These are phyloP conservation scores for Pharus latifolius DNA, from an alignment of 176 grass and related monocot genomes.

Conservation along the genomic window DNA sequence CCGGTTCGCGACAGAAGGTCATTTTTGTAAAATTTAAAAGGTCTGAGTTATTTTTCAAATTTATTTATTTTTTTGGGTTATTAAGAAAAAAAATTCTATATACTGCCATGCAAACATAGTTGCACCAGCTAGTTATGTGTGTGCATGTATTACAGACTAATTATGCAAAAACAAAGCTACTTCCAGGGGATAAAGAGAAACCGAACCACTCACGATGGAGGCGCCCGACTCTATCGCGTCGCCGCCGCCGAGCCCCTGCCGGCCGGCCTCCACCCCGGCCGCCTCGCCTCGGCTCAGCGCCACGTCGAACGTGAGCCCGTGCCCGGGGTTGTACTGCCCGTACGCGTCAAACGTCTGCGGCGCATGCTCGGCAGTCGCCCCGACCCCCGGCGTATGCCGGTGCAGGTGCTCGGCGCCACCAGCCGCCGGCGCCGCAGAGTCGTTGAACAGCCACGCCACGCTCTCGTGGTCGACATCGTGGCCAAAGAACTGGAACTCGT, in stretches of 20 bases:
- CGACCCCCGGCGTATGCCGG: constrained; percentile 11
- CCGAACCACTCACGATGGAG: constrained; percentile 45
- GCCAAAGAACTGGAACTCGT: constrained; percentile 84
- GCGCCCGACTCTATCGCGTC: constrained; percentile 14
- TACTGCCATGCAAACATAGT: no score
- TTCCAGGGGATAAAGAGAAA: neutral
- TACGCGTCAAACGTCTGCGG: constrained; percentile 28
- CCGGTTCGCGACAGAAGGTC: no score
- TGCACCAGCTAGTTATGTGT: no score
- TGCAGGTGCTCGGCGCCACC: neutral
- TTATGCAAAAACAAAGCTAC: no score
- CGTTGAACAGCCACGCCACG: constrained; percentile 54
- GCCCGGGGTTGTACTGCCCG: constrained; percentile 33
- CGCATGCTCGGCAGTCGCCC: neutral
- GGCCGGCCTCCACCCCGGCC: constrained; percentile 13
- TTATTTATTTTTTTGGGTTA: no score
- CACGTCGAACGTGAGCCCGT: constrained; percentile 35
- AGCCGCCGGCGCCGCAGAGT: constrained; percentile 7
- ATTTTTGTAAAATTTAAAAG: no score
- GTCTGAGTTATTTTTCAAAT: no score
- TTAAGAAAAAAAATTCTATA: no score
- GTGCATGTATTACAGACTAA: no score
- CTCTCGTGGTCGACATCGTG: constrained; percentile 52
- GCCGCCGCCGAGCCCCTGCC: constrained; percentile 20
- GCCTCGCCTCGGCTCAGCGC: constrained; percentile 29